Evolutionary conservation across 2,329 filamentous ascomycete species (phyloP).

Genomic region (Neocucurbitaria cava): DNA sequence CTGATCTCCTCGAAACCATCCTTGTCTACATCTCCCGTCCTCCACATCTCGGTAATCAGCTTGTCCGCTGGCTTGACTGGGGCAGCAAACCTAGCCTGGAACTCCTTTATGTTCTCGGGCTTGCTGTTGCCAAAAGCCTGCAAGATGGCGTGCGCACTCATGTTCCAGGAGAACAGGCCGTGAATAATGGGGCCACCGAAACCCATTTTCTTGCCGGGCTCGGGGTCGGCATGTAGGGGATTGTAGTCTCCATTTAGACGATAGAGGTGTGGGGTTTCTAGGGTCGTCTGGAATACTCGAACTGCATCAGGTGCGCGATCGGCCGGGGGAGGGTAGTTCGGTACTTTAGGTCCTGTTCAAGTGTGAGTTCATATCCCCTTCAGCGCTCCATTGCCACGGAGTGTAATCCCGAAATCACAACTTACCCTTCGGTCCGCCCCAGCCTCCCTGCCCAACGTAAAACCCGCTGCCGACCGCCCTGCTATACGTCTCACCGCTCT

Average conservation of each 20-base stretch:
- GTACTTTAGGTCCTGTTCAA: slow-evolving; percentile 66
- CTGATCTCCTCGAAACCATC: slow-evolving; percentile 79
- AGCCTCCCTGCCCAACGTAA: slow-evolving; percentile 80
- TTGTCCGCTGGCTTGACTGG: slow-evolving; percentile 86
- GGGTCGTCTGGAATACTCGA: slow-evolving; percentile 72
- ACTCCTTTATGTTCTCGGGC: slow-evolving; percentile 83
- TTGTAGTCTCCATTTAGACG: slow-evolving; percentile 94
- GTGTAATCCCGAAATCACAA: background rate
- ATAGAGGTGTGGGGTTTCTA: slow-evolving; percentile 67
- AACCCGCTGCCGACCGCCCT: slow-evolving; percentile 75
- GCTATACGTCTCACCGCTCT: slow-evolving; percentile 73
- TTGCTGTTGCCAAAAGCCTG: slow-evolving; percentile 77
- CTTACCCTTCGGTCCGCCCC: slow-evolving; percentile 87
- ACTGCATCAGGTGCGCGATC: slow-evolving; percentile 73
- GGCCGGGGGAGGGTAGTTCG: slow-evolving; percentile 79
- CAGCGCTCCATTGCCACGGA: background rate
- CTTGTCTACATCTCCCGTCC: slow-evolving; percentile 70
- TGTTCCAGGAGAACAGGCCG: slow-evolving; percentile 88
- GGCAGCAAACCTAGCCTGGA: slow-evolving; percentile 85
- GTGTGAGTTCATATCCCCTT: slow-evolving; percentile 1
- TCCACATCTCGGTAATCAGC: slow-evolving; percentile 82
- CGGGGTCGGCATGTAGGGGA: slow-evolving; percentile 85
- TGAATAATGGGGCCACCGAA: slow-evolving; percentile 91
- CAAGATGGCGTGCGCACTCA: slow-evolving; percentile 74
- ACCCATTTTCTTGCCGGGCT: slow-evolving; percentile 86